A percentile compares a stretch with the other conserved stretches of the same genome.
Evolutionary conservation across 495 filamentous ascomycete genomes (phyloP).

Genomic region (Symbiotaphrina buchneri): DNA sequence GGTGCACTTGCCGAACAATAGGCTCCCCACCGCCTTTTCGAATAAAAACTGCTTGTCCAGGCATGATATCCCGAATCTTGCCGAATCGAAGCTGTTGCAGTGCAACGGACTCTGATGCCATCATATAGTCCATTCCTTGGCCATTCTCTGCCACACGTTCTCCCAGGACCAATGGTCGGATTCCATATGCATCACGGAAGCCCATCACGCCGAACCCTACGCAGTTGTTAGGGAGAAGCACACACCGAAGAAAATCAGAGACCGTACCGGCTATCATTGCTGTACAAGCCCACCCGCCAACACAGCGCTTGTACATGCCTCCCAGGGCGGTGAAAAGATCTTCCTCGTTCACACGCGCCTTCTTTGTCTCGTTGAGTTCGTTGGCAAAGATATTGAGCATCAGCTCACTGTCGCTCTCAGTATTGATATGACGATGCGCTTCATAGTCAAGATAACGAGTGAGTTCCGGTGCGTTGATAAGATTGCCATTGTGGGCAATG

Average conservation of each 20-base stretch:
- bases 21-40: slow-evolving; percentile 63
- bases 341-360: slow-evolving; percentile 77
- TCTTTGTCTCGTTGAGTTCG: slow-evolving; percentile 86
- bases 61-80: slow-evolving; percentile 62
- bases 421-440: slow-evolving; percentile 90
- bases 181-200: slow-evolving; percentile 78
- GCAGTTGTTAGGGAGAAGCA: slow-evolving; percentile 1
- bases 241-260: neutral
- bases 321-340: slow-evolving; percentile 66
- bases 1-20: slow-evolving; percentile 52
- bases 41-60: slow-evolving; percentile 87
- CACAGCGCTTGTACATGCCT: slow-evolving; percentile 53
- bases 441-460: slow-evolving; percentile 63
- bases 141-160: slow-evolving; percentile 42
- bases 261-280: slow-evolving; percentile 70
- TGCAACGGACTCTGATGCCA: slow-evolving; percentile 92
- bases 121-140: slow-evolving; percentile 75
- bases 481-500: slow-evolving; percentile 67
- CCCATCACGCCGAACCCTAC: slow-evolving; percentile 66
- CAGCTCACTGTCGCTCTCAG: slow-evolving; percentile 81
- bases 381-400: slow-evolving; percentile 93
- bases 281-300: slow-evolving; percentile 73
- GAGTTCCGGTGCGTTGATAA: slow-evolving; percentile 77
- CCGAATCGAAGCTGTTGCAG: slow-evolving; percentile 70
- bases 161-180: slow-evolving; percentile 73